Conservation (phyloP, 495 filamentous ascomycete genomes). For the Xanthoparmelia taractica region DNA sequence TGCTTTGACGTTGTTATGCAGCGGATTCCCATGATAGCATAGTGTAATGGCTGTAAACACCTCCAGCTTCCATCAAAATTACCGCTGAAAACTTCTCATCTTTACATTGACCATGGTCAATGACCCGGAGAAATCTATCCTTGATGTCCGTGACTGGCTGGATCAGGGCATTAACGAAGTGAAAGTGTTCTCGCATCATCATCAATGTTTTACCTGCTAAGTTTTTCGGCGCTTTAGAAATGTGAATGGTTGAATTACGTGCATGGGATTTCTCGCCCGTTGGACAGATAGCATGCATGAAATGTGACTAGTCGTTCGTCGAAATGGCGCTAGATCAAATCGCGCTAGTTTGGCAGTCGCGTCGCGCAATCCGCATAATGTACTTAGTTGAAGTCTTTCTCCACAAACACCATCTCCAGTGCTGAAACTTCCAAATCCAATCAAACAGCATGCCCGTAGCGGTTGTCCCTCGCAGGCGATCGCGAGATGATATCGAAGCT, state of each 20-base stretch:
- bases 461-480: conserved; percentile 11
- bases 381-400: too few species aligned
- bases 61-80: background rate
- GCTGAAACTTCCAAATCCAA: background rate
- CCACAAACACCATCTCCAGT: background rate
- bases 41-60: background rate
- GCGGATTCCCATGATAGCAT: background rate
- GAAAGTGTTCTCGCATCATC: background rate
- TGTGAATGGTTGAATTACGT: too few species aligned
- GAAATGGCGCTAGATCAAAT: background rate
- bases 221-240: too few species aligned
- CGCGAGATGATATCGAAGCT: conserved; percentile 18
- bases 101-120: background rate
- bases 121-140: background rate
- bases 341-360: background rate
- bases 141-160: background rate
- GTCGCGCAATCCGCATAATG: background rate
- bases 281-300: background rate
- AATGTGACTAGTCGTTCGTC: background rate
- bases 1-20: background rate
- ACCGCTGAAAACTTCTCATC: background rate
- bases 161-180: background rate
- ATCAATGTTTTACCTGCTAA: background rate
- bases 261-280: too few species aligned
- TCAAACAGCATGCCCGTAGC: conserved; percentile 13